Conservation (phyloP, 371 early-diverging fungal genomes). For the Mucor circinelloides region DNA sequence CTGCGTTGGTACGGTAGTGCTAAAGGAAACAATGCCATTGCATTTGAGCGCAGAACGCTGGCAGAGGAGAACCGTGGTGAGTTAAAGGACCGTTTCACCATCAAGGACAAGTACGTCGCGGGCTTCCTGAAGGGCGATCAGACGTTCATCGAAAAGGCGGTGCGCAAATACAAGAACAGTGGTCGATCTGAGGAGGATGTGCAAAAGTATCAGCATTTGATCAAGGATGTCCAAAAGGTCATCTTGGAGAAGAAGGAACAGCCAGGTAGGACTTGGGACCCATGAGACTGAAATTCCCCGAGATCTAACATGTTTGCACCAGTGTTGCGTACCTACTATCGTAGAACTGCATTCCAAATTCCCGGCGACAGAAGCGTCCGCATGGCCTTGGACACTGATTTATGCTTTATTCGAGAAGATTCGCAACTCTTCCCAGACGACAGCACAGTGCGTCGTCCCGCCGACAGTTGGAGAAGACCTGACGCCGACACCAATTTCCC, state of each 20-base stretch:
- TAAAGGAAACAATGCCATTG: constrained; percentile 69
- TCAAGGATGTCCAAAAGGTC: constrained; percentile 78
- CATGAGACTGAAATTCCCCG: background rate
- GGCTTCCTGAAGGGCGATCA: constrained; percentile 83
- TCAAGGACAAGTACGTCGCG: constrained; percentile 94
- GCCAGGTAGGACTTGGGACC: constrained; percentile 70
- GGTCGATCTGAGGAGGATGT: constrained; percentile 80
- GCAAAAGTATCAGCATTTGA: constrained; percentile 71
- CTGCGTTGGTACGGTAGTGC: constrained; percentile 92
- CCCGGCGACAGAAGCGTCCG: constrained; percentile 98
- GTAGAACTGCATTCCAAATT: constrained; percentile 99
- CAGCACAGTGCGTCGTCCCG: constrained; percentile 56
- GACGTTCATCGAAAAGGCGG: constrained; percentile 69
- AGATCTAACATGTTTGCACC: background rate
- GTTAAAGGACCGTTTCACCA: constrained; percentile 92
- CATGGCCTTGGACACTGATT: constrained; percentile 98
- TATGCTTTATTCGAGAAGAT: constrained; percentile 98
- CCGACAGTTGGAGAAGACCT: constrained; percentile 89
- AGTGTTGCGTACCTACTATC: constrained; percentile 94
- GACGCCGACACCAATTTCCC: constrained; percentile 92
- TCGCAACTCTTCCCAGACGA: constrained; percentile 68
- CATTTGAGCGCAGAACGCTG: constrained; percentile 97
- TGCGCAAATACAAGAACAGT: constrained; percentile 77
- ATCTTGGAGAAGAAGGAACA: constrained; percentile 75
- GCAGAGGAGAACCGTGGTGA: constrained; percentile 98